Evolutionary conservation across 306 rosid species (phyloP).

Genomic region (Canavalia ensiformis): DNA sequence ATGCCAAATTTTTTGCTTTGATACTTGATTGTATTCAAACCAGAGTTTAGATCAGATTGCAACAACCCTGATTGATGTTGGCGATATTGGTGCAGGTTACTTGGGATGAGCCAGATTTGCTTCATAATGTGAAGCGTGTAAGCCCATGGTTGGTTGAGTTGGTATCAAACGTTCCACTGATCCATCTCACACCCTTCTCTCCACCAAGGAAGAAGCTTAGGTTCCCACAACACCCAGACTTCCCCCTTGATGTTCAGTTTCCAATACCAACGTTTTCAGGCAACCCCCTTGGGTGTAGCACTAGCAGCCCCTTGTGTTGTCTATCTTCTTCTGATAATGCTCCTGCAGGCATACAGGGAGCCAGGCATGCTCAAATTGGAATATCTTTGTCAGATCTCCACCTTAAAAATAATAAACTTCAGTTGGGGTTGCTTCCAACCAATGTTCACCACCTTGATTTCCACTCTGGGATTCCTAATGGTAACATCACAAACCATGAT

Average conservation of each 20-base stretch:
- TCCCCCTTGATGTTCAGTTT: slow-evolving; percentile 71
- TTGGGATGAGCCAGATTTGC: slow-evolving; percentile 99
- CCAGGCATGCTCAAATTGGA: slow-evolving; percentile 99
- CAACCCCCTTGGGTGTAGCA: slow-evolving; percentile 80
- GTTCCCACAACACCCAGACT: slow-evolving; percentile 70
- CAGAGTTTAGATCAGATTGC: slow-evolving; percentile 1
- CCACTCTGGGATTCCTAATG: slow-evolving; percentile 60
- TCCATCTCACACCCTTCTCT: slow-evolving; percentile 74
- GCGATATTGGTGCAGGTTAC: slow-evolving; percentile 65
- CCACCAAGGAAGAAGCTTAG: slow-evolving; percentile 90
- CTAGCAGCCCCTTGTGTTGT: slow-evolving; percentile 80
- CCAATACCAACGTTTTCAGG: slow-evolving; percentile 71
- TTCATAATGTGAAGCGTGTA: slow-evolving; percentile 96
- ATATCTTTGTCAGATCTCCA: slow-evolving; percentile 84
- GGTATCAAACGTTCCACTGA: slow-evolving; percentile 76
- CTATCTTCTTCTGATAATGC: slow-evolving; percentile 66
- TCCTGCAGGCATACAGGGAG: slow-evolving; percentile 99
- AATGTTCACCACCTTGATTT: slow-evolving; percentile 59
- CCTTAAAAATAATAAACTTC: slow-evolving; percentile 71
- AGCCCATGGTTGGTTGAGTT: slow-evolving; percentile 96
- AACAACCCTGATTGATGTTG: slow-evolving; percentile 37
- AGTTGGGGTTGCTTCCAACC: slow-evolving; percentile 76
- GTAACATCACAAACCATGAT: slow-evolving; percentile 52
- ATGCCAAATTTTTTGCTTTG: not conserved
- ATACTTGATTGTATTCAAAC: slow-evolving; percentile 7